Percentiles rank a stretch among this genome's conserved stretches.
Conservation (phyloP, 2,329 filamentous ascomycete species). For the Pseudogymnoascus sp. region DNA sequence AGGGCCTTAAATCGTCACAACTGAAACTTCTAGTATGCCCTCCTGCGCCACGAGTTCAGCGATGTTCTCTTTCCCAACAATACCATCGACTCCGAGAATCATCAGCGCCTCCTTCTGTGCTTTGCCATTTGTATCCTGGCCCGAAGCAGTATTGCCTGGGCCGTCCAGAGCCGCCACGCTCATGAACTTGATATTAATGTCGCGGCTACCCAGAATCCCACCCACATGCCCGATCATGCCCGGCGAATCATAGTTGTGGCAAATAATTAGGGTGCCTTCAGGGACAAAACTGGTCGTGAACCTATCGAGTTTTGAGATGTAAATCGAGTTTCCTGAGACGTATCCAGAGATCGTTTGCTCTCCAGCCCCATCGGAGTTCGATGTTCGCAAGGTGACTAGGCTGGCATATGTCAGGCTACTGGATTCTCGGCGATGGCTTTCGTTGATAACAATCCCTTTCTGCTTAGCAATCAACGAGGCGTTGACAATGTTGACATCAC, state of each 20-base stretch:
- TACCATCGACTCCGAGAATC: conserved; percentile 67
- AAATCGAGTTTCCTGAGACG: conserved; percentile 52
- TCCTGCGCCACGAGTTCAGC: conserved; percentile 39
- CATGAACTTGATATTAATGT: conserved; percentile 76
- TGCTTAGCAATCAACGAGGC: conserved; percentile 66
- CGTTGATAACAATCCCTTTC: conserved; percentile 69
- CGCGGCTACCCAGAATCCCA: conserved; percentile 56
- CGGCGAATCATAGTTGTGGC: conserved; percentile 72
- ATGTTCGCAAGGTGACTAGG: conserved; percentile 55
- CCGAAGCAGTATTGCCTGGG: conserved; percentile 16
- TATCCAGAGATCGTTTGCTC: conserved; percentile 52
- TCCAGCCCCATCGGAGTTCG: conserved; percentile 23
- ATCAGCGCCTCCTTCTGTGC: conserved; percentile 62
- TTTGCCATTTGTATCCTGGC: conserved; percentile 26
- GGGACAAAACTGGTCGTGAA: conserved; percentile 69
- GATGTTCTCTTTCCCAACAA: conserved; percentile 49
- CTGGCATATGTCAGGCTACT: conserved; percentile 58
- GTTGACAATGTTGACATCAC: conserved; percentile 77
- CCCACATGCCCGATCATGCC: conserved; percentile 79
- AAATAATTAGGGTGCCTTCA: conserved; percentile 64
- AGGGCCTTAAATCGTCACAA: conserved; percentile 31
- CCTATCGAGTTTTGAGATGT: conserved; percentile 64
- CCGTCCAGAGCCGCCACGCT: conserved; percentile 49
- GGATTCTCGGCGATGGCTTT: conserved; percentile 56
- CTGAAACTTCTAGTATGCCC: conserved; percentile 47